phyloP scores from a whole-genome alignment of 2,329 filamentous ascomycete species.

The Pseudogymnoascus pannorum region DNA sequence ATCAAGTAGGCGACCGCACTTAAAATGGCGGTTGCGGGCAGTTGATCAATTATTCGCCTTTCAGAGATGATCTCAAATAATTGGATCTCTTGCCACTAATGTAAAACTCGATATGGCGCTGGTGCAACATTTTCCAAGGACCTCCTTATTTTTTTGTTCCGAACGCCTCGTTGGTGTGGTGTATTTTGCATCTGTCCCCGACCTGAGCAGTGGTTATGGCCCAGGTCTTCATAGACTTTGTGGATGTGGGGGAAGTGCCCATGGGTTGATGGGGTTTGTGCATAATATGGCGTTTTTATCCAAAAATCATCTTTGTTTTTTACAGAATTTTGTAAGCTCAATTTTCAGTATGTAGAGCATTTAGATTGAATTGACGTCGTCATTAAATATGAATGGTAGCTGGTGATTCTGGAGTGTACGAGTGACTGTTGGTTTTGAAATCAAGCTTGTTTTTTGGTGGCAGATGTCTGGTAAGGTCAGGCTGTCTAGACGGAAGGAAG shows the following conservation, averaged over 20 bases:
- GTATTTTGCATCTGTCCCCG: slow-evolving; percentile 28
- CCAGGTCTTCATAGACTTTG: slow-evolving; percentile 6
- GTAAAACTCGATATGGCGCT: slow-evolving; percentile 5
- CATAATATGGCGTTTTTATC: slow-evolving; percentile 26
- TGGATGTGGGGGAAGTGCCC: slow-evolving; percentile 14
- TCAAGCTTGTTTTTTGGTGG: background rate
- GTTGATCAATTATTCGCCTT: background rate
- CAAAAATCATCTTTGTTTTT: slow-evolving; percentile 24
- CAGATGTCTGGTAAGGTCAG: background rate
- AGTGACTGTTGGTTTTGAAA: background rate
- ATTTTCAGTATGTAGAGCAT: slow-evolving; percentile 2
- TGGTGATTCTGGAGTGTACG: background rate
- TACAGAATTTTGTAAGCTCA: slow-evolving; percentile 10
- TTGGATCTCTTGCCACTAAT: slow-evolving; percentile 9
- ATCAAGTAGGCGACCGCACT: slow-evolving; percentile 56
- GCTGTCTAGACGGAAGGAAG: background rate
- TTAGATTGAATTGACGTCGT: background rate
- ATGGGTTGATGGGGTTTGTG: slow-evolving; percentile 29
- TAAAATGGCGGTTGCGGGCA: background rate
- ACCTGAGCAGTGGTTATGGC: slow-evolving; percentile 24
- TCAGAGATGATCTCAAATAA: background rate
- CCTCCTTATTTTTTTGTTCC: background rate
- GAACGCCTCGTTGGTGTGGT: slow-evolving; percentile 10
- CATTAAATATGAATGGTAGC: background rate
- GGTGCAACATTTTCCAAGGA: background rate